These are phyloP conservation scores for Excoecaria cochinchinensis DNA, from an alignment of 345 rosid species.

Conservation along the genomic window DNA sequence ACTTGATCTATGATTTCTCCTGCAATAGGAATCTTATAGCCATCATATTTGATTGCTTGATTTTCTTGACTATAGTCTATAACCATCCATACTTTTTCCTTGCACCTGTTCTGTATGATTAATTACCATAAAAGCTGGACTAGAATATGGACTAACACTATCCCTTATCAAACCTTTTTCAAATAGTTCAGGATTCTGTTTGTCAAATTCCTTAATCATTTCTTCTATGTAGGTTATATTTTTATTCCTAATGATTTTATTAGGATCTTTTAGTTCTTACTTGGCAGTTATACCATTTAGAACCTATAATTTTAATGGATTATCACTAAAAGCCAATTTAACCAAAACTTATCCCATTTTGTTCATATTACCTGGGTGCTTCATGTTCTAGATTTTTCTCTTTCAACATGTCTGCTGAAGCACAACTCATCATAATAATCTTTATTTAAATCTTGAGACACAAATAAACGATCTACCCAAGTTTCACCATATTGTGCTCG, in stretches of 20 bases:
- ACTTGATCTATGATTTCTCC: too few species aligned
- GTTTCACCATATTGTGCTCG: not conserved
- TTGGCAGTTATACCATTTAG: not conserved
- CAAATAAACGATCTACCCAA: not conserved
- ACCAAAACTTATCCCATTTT: too few species aligned
- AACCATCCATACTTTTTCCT: not conserved
- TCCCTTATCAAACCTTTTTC: not conserved
- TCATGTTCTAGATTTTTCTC: too few species aligned
- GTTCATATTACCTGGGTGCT: too few species aligned
- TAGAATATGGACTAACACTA: not conserved
- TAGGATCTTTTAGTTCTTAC: not conserved
- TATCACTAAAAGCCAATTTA: not conserved
- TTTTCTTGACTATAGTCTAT: not conserved
- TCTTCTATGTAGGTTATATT: not conserved
- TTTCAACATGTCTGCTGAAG: too few species aligned
- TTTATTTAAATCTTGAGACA: not conserved
- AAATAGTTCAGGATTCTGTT: not conserved
- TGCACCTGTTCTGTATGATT: not conserved
- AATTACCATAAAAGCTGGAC: not conserved
- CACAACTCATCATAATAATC: too few species aligned
- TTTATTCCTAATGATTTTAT: not conserved
- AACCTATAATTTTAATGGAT: not conserved
- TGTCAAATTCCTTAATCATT: conserved; percentile 5
- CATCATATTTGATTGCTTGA: not conserved
- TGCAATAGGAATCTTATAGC: too few species aligned